phyloP scores from a whole-genome alignment of 495 filamentous ascomycete genomes.

The Cercophora sp. region DNA sequence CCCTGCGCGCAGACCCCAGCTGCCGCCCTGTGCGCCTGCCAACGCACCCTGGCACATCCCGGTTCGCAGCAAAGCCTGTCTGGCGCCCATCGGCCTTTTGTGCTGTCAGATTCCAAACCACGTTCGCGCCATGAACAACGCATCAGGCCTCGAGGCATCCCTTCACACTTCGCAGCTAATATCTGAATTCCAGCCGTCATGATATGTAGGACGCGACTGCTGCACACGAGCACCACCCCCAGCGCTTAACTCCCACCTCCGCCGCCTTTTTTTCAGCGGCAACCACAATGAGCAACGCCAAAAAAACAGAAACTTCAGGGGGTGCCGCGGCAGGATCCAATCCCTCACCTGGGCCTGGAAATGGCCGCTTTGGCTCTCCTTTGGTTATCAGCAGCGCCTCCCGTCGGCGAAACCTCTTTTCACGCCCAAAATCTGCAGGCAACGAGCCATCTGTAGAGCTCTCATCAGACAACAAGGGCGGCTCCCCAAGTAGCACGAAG shows the following conservation, averaged over 20 bases:
- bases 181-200: no score
- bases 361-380: constrained; percentile 20
- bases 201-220: no score
- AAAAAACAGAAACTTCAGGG: no score
- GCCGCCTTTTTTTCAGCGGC: constrained; percentile 2
- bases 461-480: constrained; percentile 15
- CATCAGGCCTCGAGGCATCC: neutral
- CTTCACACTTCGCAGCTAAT: neutral
- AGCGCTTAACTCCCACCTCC: no score
- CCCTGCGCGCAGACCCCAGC: no score
- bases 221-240: no score
- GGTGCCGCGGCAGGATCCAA: constrained; percentile 1
- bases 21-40: no score
- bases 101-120: neutral
- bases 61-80: constrained; percentile 2
- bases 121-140: constrained; percentile 3
- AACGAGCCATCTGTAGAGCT: constrained; percentile 6
- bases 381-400: constrained; percentile 26
- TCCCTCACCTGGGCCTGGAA: constrained; percentile 8
- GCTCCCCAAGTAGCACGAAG: constrained; percentile 32
- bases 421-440: constrained; percentile 19
- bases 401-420: constrained; percentile 19
- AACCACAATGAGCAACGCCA: constrained; percentile 25
- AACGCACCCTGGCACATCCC: neutral
- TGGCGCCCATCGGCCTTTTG: neutral